A percentile compares a stretch with the other conserved stretches of the same genome.
These are phyloP conservation scores for Lagenaria siceraria DNA, from an alignment of 306 rosid species.

Conservation along the genomic window DNA sequence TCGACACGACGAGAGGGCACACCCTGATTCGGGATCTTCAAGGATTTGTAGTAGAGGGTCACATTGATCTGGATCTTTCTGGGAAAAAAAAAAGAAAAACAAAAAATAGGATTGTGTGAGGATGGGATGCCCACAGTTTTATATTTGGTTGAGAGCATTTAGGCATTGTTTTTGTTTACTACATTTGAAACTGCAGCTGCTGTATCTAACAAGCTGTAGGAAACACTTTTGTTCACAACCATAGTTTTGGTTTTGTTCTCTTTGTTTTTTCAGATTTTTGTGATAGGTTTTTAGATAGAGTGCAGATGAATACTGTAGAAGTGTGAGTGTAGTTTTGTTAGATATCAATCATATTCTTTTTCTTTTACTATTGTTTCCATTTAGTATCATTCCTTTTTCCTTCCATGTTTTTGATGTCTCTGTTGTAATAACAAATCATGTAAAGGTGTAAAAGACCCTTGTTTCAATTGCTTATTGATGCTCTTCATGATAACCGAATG, in stretches of 20 bases:
- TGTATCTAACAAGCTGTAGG: conserved; percentile 29
- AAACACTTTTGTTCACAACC: background rate
- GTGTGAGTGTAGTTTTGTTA: conserved; percentile 1
- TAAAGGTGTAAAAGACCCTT: background rate
- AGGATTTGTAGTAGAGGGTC: conserved; percentile 14
- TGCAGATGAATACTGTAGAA: background rate
- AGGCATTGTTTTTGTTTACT: conserved; percentile 13
- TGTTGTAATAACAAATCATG: background rate
- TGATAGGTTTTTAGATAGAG: background rate
- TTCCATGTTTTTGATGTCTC: background rate
- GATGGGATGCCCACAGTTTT: conserved; percentile 16
- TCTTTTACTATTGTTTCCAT: background rate
- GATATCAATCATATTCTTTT: conserved; percentile 2
- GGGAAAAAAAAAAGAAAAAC: background rate
- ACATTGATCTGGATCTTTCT: conserved; percentile 32
- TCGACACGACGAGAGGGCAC: conserved; percentile 36
- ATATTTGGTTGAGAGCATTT: conserved; percentile 18
- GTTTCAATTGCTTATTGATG: background rate
- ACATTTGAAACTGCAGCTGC: conserved; percentile 23
- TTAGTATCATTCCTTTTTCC: background rate
- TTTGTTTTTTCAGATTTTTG: background rate
- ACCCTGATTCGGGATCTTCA: conserved; percentile 32
- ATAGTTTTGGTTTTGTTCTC: background rate
- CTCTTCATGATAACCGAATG: too few relatives aligned
- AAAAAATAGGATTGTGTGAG: conserved; percentile 30